Evolutionary conservation across 805 yeast species (phyloP), one percentile per base, ranked within the genome.

Genomic region (Wickerhamiella kurtzmanii): DNA sequence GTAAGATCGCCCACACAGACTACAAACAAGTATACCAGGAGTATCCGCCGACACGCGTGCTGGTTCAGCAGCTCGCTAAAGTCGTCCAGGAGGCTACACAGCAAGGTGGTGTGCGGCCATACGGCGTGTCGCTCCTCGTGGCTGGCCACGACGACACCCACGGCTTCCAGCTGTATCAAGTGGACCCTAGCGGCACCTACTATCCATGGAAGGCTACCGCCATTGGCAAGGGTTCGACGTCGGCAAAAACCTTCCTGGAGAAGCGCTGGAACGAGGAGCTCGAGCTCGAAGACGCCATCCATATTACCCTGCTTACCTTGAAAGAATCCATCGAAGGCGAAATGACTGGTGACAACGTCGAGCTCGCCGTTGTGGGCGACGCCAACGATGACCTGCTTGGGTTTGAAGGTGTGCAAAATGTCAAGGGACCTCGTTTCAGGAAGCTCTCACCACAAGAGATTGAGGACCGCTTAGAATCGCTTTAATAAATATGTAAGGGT

Each of bases 171-270:
- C 72, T 92, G 50, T 92, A 92, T 65, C 99, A 92, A 67, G 94
- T 92, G 43, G 99, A 92, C 68, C 99, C 99, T 3, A 82, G 95
- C 2, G 99, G 99, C 8, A 79, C 96, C 37, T 92, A 82, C 64
- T 92, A 85, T 74, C 97, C 99, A 8, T 92, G 99, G 99, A 92
- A 89, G 67, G 98, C 98, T 36, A 89, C 98, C 2, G 97, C 98
- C 20, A 92, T 92, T 58, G 99, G 99, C 53, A 88, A 87, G 62
- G 94, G 96, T 21, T 80, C 96, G 2, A 78, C 79, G 40, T 85
- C 94, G n/a, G 98, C 97, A 35, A 92, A 94, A 71, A 89, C 97
- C 1, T 92, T 92, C 59, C 69, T 92, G 61, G 99, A 92, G 65
- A 92, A 92, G 69, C 80, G 99, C 68, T 92, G 97, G 96, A 89